phyloP scores from a whole-genome alignment of 768 basidiomycete species.

The Lactifluus piperatus region DNA sequence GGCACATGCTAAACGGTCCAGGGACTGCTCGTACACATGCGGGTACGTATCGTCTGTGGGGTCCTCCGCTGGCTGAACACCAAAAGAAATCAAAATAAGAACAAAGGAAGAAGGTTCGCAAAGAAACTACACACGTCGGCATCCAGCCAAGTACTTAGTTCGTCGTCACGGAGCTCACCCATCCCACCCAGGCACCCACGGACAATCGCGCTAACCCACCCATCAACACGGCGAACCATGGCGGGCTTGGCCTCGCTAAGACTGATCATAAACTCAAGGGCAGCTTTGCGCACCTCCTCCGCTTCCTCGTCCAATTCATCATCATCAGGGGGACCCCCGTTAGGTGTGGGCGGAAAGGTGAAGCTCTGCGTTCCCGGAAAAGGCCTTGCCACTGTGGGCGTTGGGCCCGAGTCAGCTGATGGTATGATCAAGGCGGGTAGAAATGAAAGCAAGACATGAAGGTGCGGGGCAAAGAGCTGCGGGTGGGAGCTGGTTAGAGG shows the following conservation, averaged over 20 bases:
- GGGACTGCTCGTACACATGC: conserved; percentile 70
- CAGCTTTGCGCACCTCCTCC: conserved; percentile 59
- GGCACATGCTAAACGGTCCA: conserved; percentile 76
- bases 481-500: conserved; percentile 64
- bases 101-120: not conserved
- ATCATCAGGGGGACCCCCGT: conserved; percentile 29
- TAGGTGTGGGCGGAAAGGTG: conserved; percentile 33
- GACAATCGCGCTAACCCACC: conserved; percentile 64
- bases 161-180: conserved; percentile 64
- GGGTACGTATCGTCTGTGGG: conserved; percentile 60
- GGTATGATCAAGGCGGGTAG: conserved; percentile 66
- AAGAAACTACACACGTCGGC: conserved; percentile 53
- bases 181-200: conserved; percentile 76
- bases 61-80: conserved; percentile 48
- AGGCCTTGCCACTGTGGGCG: conserved; percentile 43
- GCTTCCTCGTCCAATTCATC: conserved; percentile 52
- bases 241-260: conserved; percentile 65
- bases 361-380: conserved; percentile 29
- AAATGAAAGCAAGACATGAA: conserved; percentile 58
- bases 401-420: conserved; percentile 42
- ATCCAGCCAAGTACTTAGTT: conserved; percentile 52
- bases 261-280: conserved; percentile 76
- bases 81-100: not conserved
- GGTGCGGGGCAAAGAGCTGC: conserved; percentile 63
- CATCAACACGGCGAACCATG: conserved; percentile 59